Conservation (phyloP, 441 rosid species). For the Erodium moschatum region DNA sequence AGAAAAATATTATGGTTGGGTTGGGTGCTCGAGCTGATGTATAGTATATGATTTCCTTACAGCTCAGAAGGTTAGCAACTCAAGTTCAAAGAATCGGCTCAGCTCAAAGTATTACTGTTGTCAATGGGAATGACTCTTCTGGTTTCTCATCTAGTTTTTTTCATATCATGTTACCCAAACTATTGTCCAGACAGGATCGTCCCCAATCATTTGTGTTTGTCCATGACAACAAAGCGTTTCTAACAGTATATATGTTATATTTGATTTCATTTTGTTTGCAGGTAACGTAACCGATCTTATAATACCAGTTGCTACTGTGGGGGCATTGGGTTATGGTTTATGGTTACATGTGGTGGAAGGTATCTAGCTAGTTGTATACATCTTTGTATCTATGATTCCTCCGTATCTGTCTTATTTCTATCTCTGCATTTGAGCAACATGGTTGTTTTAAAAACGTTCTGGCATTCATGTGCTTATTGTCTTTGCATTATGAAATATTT, state of each 20-base stretch:
- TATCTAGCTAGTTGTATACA: slow-evolving; percentile 23
- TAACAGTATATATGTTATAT: not conserved
- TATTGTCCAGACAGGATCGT: not conserved
- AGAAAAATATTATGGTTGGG: too few relatives aligned
- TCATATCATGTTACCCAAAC: not conserved
- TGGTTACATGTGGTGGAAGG: slow-evolving; percentile 99
- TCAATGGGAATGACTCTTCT: slow-evolving; percentile 57
- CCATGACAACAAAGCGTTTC: not conserved
- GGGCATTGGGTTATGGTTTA: slow-evolving; percentile 91
- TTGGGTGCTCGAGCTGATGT: slow-evolving; percentile 2
- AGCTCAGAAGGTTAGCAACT: slow-evolving; percentile 61
- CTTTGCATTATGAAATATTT: not conserved
- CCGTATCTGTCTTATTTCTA: not conserved
- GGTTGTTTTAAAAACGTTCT: not conserved
- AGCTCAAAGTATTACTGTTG: slow-evolving; percentile 60
- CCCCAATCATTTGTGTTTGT: not conserved
- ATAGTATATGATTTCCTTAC: slow-evolving; percentile 6
- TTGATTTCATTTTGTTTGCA: slow-evolving; percentile 20
- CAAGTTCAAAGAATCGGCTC: slow-evolving; percentile 61
- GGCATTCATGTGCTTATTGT: not conserved
- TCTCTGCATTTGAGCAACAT: not conserved
- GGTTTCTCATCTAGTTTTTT: slow-evolving; percentile 2
- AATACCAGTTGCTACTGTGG: slow-evolving; percentile 71
- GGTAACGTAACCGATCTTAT: slow-evolving; percentile 51
- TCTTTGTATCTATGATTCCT: not conserved